phyloP scores from a whole-genome alignment of 2,329 filamentous ascomycete species.

The Rugonectria rugulosa region DNA sequence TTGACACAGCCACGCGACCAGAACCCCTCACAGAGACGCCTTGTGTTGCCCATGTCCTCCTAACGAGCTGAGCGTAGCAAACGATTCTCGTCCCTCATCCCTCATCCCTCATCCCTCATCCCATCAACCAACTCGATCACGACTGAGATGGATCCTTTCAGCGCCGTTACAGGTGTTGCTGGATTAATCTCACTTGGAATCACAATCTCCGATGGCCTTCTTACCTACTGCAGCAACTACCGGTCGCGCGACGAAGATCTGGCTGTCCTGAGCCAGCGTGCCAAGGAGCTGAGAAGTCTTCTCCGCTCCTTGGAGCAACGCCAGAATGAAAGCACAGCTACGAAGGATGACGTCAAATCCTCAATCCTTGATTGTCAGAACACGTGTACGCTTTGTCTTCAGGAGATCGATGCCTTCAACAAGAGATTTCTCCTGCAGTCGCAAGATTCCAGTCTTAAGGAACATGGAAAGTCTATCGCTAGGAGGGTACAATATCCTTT shows the following conservation, averaged over 20 bases:
- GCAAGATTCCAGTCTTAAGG: neutral
- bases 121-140: neutral
- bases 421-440: neutral
- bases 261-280: neutral
- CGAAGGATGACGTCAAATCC: neutral
- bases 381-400: neutral
- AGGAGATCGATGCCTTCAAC: neutral
- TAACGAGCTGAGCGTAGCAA: no score
- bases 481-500: constrained; percentile 1
- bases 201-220: constrained; percentile 1
- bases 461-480: neutral
- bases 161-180: neutral
- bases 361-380: neutral
- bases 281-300: neutral
- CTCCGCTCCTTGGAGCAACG: neutral
- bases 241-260: neutral
- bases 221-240: constrained; percentile 4
- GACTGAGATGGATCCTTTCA: neutral
- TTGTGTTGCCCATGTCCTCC: no score
- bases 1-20: no score
- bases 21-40: no score
- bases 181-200: constrained; percentile 1
- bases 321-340: neutral
- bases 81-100: no score
- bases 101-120: no score